Evolutionary conservation across 140 eudicot genomes (phyloP).

Genomic region (Stevia rebaudiana): DNA sequence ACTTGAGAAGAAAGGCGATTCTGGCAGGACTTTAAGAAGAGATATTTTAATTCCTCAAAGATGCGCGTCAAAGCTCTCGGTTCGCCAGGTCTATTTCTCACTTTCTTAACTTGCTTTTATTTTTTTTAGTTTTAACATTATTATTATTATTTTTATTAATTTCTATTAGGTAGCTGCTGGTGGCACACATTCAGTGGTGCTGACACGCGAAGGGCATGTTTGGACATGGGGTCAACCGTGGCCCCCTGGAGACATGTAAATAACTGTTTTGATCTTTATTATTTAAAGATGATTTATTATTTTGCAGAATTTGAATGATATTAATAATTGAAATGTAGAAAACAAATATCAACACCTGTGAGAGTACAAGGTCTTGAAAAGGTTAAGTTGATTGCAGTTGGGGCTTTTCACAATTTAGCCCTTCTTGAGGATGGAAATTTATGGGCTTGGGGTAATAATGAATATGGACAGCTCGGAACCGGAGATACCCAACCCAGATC

Average conservation of each 20-base stretch:
- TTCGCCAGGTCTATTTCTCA: conserved; percentile 66
- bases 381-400: conserved; percentile 91
- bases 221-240: conserved; percentile 99
- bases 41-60: conserved; percentile 91
- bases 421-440: conserved; percentile 76
- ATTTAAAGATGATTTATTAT: neutral
- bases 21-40: conserved; percentile 76
- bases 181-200: conserved; percentile 95
- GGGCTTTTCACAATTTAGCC: conserved; percentile 97
- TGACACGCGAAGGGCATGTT: conserved; percentile 90
- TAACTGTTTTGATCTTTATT: neutral
- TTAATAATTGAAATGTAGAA: conserved; percentile 37
- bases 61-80: conserved; percentile 87
- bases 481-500: conserved; percentile 99
- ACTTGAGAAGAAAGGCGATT: conserved; percentile 79
- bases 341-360: conserved; percentile 94
- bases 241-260: conserved; percentile 99
- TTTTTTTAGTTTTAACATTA: neutral
- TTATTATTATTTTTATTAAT: neutral
- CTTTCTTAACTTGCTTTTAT: neutral
- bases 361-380: conserved; percentile 94
- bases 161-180: conserved; percentile 92
- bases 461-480: conserved; percentile 95
- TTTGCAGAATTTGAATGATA: neutral
- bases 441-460: conserved; percentile 98